Evolutionary conservation across 176 grass and related monocot species (phyloP).

Genomic region (Bothriochloa decipiens): DNA sequence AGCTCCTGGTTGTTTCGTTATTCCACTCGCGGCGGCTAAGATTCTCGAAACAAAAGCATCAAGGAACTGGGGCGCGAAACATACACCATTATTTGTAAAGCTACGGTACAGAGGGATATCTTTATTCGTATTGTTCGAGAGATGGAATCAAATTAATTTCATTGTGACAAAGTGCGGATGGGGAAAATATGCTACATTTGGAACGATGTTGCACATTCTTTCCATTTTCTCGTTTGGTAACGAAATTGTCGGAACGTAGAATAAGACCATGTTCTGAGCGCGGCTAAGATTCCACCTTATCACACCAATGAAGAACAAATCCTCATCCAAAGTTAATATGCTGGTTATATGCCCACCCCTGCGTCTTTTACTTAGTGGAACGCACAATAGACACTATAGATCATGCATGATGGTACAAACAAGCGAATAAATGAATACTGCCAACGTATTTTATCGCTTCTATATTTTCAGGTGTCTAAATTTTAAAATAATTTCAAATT

Average conservation of each 20-base stretch:
- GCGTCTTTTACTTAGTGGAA: neutral
- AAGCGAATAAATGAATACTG: neutral
- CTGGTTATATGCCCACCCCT: neutral
- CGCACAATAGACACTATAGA: neutral
- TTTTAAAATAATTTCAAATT: too few relatives aligned
- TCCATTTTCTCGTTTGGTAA: neutral
- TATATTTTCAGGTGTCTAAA: too few relatives aligned
- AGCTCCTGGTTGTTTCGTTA: neutral
- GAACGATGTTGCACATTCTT: neutral
- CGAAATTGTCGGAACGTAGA: neutral
- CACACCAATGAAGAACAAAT: conserved; percentile 18
- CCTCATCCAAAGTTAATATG: neutral
- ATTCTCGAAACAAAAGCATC: too few relatives aligned
- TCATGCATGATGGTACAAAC: neutral
- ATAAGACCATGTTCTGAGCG: neutral
- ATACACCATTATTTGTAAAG: too few relatives aligned
- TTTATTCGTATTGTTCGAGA: too few relatives aligned
- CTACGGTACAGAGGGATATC: too few relatives aligned
- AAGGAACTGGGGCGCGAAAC: too few relatives aligned
- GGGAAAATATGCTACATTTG: too few relatives aligned
- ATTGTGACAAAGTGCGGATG: too few relatives aligned
- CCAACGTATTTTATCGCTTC: neutral
- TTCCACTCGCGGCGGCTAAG: neutral
- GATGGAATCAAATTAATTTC: too few relatives aligned
- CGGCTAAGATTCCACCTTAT: conserved; percentile 17